phyloP scores from a whole-genome alignment of 371 early-diverging fungal genomes.

The Actinomortierella wolfii region DNA sequence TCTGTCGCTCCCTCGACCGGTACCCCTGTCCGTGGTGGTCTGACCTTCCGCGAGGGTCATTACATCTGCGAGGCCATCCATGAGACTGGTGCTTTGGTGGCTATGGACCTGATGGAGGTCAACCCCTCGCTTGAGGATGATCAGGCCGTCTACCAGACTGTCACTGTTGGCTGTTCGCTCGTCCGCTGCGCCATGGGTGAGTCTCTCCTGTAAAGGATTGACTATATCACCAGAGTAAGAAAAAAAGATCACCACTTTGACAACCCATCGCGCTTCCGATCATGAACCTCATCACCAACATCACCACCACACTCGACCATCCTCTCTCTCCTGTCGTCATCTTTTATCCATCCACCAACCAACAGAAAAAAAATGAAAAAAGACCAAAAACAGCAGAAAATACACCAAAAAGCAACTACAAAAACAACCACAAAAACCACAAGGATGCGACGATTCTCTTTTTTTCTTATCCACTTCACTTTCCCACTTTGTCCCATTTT shows the following conservation, averaged over 20 bases:
- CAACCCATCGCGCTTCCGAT: not conserved
- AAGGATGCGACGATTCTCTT: not conserved
- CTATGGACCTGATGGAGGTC: constrained; percentile 93
- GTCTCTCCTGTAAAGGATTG: constrained; percentile 49
- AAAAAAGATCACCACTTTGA: not conserved
- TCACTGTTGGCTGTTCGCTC: constrained; percentile 86
- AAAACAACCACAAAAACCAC: constrained; percentile 10
- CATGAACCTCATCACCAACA: constrained; percentile 9
- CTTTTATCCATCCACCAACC: not conserved
- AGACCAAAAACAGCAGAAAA: constrained; percentile 14
- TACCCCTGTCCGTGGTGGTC: constrained; percentile 96
- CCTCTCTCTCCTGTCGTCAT: not conserved
- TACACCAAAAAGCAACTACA: constrained; percentile 9
- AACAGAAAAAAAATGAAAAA: constrained; percentile 17
- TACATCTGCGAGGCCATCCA: constrained; percentile 90
- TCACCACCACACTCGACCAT: constrained; percentile 4
- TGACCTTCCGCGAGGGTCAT: constrained; percentile 91
- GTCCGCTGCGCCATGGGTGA: constrained; percentile 84
- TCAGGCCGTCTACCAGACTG: constrained; percentile 76
- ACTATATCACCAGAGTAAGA: not conserved
- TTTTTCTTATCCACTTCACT: not conserved
- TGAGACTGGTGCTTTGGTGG: constrained; percentile 89
- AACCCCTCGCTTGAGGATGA: constrained; percentile 89
- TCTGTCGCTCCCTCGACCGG: constrained; percentile 93
- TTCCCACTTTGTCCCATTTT: not conserved